Evolutionary conservation across 1,284 basidiomycete genomes (phyloP).

Genomic region (Agaricales sp.): DNA sequence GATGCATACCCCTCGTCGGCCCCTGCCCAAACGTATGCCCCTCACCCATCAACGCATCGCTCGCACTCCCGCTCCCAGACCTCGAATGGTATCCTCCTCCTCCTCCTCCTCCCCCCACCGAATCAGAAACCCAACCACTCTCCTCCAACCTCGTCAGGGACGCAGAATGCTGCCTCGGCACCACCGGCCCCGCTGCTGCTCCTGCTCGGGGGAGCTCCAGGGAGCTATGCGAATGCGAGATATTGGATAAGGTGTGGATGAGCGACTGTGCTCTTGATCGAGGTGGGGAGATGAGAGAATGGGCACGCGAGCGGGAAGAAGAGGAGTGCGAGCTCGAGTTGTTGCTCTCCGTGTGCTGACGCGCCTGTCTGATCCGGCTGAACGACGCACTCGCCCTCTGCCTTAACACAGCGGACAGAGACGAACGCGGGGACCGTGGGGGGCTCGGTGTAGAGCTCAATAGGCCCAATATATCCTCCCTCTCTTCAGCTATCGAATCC

Average conservation of each 20-base stretch:
- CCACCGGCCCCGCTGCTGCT: too few relatives aligned
- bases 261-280: background rate
- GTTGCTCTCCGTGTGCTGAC: background rate
- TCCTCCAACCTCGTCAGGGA: constrained; percentile 53
- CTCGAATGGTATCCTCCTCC: constrained; percentile 30
- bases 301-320: background rate
- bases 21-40: background rate
- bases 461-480: background rate
- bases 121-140: constrained; percentile 30
- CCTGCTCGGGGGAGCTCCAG: background rate
- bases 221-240: background rate
- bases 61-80: constrained; percentile 42
- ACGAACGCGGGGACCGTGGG: background rate
- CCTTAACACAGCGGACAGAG: background rate
- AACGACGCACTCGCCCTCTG: background rate
- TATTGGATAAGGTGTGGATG: background rate
- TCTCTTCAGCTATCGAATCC: background rate
- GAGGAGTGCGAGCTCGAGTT: background rate
- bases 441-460: background rate
- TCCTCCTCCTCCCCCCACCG: constrained; percentile 11
- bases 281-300: background rate
- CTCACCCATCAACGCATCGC: constrained; percentile 25
- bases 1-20: background rate
- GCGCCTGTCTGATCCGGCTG: background rate
- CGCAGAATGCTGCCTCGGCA: background rate